A percentile compares a stretch with the other conserved stretches of the same genome.
phyloP scores from a whole-genome alignment of 1,284 basidiomycete genomes.

The Sanghuangporus sanghuang region DNA sequence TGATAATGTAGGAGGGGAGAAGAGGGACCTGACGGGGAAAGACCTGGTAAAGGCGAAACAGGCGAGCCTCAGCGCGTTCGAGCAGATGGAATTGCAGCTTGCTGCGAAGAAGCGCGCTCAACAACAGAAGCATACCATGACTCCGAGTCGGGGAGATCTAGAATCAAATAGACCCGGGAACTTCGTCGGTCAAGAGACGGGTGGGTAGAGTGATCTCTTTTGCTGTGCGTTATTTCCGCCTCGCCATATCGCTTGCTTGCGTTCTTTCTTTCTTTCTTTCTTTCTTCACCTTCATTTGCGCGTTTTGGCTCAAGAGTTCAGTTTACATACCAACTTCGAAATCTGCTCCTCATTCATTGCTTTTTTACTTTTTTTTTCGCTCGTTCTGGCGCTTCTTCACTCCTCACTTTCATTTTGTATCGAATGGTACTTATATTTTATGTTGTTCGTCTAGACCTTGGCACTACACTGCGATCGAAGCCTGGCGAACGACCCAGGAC shows the following conservation, averaged over 20 bases:
- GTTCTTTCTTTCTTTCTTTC: not conserved
- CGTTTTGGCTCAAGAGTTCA: not conserved
- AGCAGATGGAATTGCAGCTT: constrained; percentile 57
- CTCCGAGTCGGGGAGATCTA: not conserved
- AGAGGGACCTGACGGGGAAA: constrained; percentile 4
- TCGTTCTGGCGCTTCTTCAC: not conserved
- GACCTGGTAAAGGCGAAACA: constrained; percentile 26
- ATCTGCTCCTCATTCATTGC: not conserved
- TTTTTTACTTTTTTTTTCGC: not conserved
- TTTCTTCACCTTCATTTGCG: not conserved
- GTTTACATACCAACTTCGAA: not conserved
- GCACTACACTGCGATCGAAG: not conserved
- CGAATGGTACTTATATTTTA: not conserved
- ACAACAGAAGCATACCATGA: not conserved
- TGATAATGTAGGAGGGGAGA: not conserved
- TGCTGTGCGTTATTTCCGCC: not conserved
- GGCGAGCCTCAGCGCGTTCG: constrained; percentile 51
- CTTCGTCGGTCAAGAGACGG: not conserved
- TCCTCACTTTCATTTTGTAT: not conserved
- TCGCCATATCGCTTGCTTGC: not conserved
- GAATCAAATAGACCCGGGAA: not conserved
- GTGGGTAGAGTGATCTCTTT: not conserved
- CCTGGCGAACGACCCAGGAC: not conserved
- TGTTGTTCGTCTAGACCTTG: not conserved
- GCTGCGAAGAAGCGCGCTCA: constrained; percentile 31